A percentile compares a stretch with the other conserved stretches of the same genome.
phyloP scores from a whole-genome alignment of 2,329 filamentous ascomycete genomes.

The Colletotrichum sp. region DNA sequence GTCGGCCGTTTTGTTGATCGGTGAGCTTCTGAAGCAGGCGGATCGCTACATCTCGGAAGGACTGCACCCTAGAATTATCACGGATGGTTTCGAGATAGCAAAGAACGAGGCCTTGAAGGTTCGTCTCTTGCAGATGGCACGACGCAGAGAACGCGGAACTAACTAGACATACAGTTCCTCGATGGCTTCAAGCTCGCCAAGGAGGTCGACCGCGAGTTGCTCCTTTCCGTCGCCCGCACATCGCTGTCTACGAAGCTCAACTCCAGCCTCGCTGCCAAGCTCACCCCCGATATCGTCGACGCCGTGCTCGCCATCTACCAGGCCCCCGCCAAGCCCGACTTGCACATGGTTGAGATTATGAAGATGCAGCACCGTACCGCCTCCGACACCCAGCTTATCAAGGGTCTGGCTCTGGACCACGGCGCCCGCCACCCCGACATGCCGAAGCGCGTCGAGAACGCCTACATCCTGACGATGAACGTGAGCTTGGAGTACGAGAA shows the following conservation, averaged over 20 bases:
- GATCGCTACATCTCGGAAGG: conserved; percentile 96
- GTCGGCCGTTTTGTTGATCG: conserved; percentile 92
- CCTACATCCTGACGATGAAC: conserved; percentile 92
- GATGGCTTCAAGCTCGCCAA: conserved; percentile 90
- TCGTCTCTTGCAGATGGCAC: conserved; percentile 3
- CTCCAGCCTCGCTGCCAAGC: conserved; percentile 82
- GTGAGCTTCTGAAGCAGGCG: conserved; percentile 96
- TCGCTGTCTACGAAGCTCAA: conserved; percentile 97
- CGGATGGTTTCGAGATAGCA: conserved; percentile 95
- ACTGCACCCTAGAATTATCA: conserved; percentile 95
- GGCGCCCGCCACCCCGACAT: conserved; percentile 97
- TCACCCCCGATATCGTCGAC: conserved; percentile 95
- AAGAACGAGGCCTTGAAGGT: conserved; percentile 93
- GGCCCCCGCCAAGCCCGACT: conserved; percentile 86
- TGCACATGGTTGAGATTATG: conserved; percentile 99
- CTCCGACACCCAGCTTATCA: conserved; percentile 94
- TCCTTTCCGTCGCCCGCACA: conserved; percentile 91
- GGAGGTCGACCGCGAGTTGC: conserved; percentile 90
- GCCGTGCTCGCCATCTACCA: conserved; percentile 94
- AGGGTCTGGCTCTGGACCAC: conserved; percentile 91
- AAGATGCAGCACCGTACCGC: conserved; percentile 99
- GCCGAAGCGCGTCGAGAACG: conserved; percentile 95
- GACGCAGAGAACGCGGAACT: neutral
- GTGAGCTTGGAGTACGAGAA: conserved; percentile 99
- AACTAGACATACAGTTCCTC: conserved; percentile 70